Evolutionary conservation across 2,329 filamentous ascomycete genomes (phyloP), one percentile per base, ranked within the genome.

Genomic region (Ceratocystis variospora): DNA sequence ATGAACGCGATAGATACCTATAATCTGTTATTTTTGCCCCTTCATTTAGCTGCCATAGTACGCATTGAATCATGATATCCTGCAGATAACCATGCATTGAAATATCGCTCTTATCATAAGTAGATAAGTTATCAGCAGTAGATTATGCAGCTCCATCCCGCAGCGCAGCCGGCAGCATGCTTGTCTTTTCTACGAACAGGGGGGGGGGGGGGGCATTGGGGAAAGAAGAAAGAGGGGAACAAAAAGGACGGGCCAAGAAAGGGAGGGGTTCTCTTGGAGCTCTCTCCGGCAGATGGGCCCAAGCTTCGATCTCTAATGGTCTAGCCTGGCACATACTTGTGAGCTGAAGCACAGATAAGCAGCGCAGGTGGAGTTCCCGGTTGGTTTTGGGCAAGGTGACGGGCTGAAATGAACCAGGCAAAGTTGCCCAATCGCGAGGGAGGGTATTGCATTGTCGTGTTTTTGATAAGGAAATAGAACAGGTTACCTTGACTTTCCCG

Each of bases 101-200:
- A 37, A 1, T 31, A 15, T 37, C 31, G 28, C 55, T 37, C 25
- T 59, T 59, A 59, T 59, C 55, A 59, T 2, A 10, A 15, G 3
- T 33, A 59, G 55, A 59, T 59, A 59, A 31, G 55, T 25, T 59
- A 59, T 59, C 55, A 37, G 55, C 22, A n/a, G 17, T 59, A 59
- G 55, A 59, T 59, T 59, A 59, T 59, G 55, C 55, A 59, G 55
- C 53, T n/a, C 53, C 53, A 33, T 57, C 53, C 31, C 17, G 4
- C 53, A 7, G 28, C 25, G 4, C 53, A 7, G 28, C 25, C 48
- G 37, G 3, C 12, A 15, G 37, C 37, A 10, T 53, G 48, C 48
- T 53, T 53, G 19, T 53, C 5, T 28, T 25, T 25, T 22, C 10
- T 12, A 25, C 55, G n/a, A 25, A 59, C 55, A 59, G 31, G 28